Base-by-base conservation (phyloP, 495 filamentous ascomycete species). In the Daldinia loculata region DNA sequence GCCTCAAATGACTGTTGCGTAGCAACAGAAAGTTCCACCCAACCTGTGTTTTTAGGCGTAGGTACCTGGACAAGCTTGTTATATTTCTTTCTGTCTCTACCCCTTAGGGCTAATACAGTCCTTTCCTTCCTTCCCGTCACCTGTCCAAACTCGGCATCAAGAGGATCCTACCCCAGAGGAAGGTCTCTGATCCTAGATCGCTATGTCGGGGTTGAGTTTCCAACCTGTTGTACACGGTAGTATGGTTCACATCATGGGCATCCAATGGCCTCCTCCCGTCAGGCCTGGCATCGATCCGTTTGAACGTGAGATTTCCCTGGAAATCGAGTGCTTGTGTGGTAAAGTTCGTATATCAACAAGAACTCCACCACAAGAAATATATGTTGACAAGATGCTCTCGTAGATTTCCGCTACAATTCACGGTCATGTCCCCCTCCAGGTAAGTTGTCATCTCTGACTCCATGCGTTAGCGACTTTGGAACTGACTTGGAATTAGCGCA, bases 271-370 rank as follows among this genome's bases (percentile, higher is more conserved):
- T 15, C 55, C 30, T 22, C 53, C 29, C n/a, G 8, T 19, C 15
- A 29, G n/a, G 26, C 55, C 29, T 38, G 0, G 3, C 5, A 39
- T 24, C 11, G 14, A 0, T 9, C 19, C 12, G 22, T 11, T 6
- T 6, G 36, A 45, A 26, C 55, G 43, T n/a, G 27, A 30, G 0
- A 22, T 43, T 45, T 17, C 14, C 17, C 19, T 43, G 56, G 24
- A 30, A 26, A 55, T 70, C 56, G 38, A 51, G 50, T 71, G 69
- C 36, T 45, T 63, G 6, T 71, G 69, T 30, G 63, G 63, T 8
- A 7, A 19, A 12, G 69, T 71, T 43, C 15, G 69, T 71, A 39
- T 43, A 34, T 26, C 8, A 61, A 11, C n/a, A 1, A 52, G 8
- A 27, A 36, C 15, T 15, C 36, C 27, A 17, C 9, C 15, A 48